A percentile compares a stretch with the other conserved stretches of the same genome.
Evolutionary conservation across 2,329 filamentous ascomycete genomes (phyloP).

Genomic region (Colletotrichum sansevieriae): DNA sequence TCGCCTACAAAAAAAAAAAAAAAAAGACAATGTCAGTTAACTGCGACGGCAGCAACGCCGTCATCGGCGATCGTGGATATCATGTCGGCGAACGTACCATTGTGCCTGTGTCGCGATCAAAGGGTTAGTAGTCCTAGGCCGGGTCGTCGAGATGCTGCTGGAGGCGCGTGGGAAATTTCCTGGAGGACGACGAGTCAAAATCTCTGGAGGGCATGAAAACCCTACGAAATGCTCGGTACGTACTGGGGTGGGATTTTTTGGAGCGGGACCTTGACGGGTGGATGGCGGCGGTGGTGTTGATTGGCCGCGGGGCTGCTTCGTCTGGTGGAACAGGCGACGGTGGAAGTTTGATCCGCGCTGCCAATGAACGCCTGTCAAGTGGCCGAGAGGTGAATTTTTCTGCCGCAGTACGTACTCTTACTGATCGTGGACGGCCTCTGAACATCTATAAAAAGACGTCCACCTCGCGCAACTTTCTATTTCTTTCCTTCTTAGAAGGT

Average conservation of each 20-base stretch:
- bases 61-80: slow-evolving; percentile 10
- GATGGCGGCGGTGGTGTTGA: neutral
- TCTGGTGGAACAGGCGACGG: slow-evolving; percentile 32
- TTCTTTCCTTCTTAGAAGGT: slow-evolving; percentile 42
- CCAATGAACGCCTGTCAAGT: no score
- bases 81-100: slow-evolving; percentile 57
- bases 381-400: neutral
- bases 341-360: slow-evolving; percentile 29
- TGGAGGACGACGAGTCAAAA: slow-evolving; percentile 52
- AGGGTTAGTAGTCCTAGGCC: slow-evolving; percentile 46
- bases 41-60: neutral
- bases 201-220: slow-evolving; percentile 60
- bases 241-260: slow-evolving; percentile 22
- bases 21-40: slow-evolving; percentile 37
- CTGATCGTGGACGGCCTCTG: slow-evolving; percentile 3
- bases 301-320: slow-evolving; percentile 10
- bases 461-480: neutral
- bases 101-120: slow-evolving; percentile 66
- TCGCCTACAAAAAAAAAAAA: slow-evolving; percentile 67
- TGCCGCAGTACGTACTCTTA: slow-evolving; percentile 1
- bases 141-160: slow-evolving; percentile 41
- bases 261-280: neutral
- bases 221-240: slow-evolving; percentile 50
- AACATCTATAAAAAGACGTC: slow-evolving; percentile 16
- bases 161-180: slow-evolving; percentile 45